Conservation (phyloP, 2,329 filamentous ascomycete genomes). For the Lasiodiplodia hormozganensis region DNA sequence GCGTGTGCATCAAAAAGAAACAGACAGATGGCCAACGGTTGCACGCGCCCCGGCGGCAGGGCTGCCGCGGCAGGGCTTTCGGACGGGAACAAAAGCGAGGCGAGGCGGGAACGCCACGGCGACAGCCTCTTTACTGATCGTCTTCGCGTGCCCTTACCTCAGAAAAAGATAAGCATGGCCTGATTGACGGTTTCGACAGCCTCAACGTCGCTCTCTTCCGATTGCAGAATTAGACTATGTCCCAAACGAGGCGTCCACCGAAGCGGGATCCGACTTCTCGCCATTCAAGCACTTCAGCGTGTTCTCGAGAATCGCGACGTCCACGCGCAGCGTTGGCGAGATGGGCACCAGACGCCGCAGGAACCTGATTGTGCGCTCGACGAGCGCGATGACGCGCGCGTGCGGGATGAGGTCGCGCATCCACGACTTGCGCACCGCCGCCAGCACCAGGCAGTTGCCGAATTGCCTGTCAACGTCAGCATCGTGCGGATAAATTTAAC, state of each 20-base stretch:
- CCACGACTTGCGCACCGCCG: constrained; percentile 75
- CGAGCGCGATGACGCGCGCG: constrained; percentile 62
- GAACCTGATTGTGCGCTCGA: constrained; percentile 78
- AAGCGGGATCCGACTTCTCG: constrained; percentile 25
- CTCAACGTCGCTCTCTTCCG: constrained; percentile 24
- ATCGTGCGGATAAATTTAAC: constrained; percentile 32
- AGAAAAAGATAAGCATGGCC: constrained; percentile 25
- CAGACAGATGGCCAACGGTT: constrained; percentile 25
- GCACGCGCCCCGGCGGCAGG: constrained; percentile 20
- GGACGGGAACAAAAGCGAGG: constrained; percentile 25
- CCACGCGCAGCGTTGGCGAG: constrained; percentile 75
- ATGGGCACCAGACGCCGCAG: constrained; percentile 73
- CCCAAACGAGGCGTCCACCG: constrained; percentile 26
- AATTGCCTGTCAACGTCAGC: constrained; percentile 73
- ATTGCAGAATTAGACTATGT: constrained; percentile 27
- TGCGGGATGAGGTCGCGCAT: constrained; percentile 65
- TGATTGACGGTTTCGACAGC: constrained; percentile 18
- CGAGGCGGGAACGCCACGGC: constrained; percentile 28
- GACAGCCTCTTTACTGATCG: constrained; percentile 7
- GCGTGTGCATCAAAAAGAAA: constrained; percentile 29
- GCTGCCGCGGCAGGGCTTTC: constrained; percentile 11
- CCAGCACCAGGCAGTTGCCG: constrained; percentile 90
- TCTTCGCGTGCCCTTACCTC: constrained; percentile 24
- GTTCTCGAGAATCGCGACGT: constrained; percentile 74
- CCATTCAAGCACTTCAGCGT: constrained; percentile 30